Percentiles rank a stretch among this genome's conserved stretches.
These are phyloP conservation scores for Ophiostoma fasciatum DNA, from an alignment of 2,329 filamentous ascomycete genomes.

Conservation along the genomic window DNA sequence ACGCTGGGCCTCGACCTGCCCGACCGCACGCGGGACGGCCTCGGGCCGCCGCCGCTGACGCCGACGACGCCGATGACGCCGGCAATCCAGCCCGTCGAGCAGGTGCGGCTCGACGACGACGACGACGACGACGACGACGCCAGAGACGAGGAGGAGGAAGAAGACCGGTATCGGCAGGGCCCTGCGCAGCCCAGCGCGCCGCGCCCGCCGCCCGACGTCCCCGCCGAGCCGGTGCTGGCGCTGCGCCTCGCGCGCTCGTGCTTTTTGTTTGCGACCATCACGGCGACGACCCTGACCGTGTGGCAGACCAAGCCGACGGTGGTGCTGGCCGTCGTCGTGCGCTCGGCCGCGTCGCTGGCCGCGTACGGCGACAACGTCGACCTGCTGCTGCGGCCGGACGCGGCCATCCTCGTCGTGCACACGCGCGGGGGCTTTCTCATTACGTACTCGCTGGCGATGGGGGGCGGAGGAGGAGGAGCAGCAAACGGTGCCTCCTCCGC, in stretches of 20 bases:
- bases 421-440: conserved; percentile 79
- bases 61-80: conserved; percentile 38
- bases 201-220: conserved; percentile 20
- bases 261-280: conserved; percentile 76
- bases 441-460: conserved; percentile 82
- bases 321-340: conserved; percentile 69
- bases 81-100: conserved; percentile 43
- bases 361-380: conserved; percentile 77
- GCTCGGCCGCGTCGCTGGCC: conserved; percentile 63
- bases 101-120: conserved; percentile 27
- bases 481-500: conserved; percentile 61
- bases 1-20: too few relatives aligned
- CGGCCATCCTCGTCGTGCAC: conserved; percentile 80
- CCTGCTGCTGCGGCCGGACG: conserved; percentile 78
- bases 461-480: too few relatives aligned
- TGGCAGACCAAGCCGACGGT: conserved; percentile 97
- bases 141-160: too few relatives aligned
- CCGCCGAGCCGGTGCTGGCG: conserved; percentile 54
- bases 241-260: conserved; percentile 66
- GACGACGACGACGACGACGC: conserved; percentile 16
- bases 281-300: conserved; percentile 69
- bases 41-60: conserved; percentile 18
- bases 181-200: too few relatives aligned
- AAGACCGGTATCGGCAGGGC: too few relatives aligned
- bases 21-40: conserved; percentile 20